Evolutionary conservation across 176 grass and related monocot genomes (phyloP), one percentile per base, ranked within the genome.

Genomic region (sorghum (Sorghum bicolor)): DNA sequence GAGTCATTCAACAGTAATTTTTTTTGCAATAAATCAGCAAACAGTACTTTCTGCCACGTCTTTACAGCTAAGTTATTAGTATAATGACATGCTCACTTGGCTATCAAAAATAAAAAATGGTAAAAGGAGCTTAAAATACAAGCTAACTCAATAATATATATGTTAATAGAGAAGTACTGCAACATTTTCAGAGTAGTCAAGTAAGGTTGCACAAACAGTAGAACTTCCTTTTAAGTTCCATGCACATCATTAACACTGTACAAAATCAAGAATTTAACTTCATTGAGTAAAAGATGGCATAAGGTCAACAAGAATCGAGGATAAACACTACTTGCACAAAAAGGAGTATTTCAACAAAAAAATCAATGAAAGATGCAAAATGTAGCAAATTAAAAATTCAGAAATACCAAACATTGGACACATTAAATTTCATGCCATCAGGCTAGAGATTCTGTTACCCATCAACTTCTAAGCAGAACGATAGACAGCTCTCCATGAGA

Each of bases 371-470:
- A 75, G n/a, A 64, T 38, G 31, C 6, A 50, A 52, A 14, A 41
- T 71, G 65, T 52, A 73, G 33, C 76, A 74, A 80, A 65, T 73
- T 53, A 74, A 52, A 70, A 70, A 70, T 13, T 26, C 67, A 25
- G 10, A 41, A 4, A 70, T 6, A 67, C 8, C 4, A 80, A 12
- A 67, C 71, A 55, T 17, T 22, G 40, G 1, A 77, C 53, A 11
- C 80, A 83, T 53, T 67, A 53, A 79, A 72, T 73, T 78, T 16
- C 60, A 83, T 84, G 55, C 80, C 64, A 88, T 71, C 90, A 89
- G 83, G 76, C 89, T 22, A 55, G 19, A 57, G 50, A 80, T 61
- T 36, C 24, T 30, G 17, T 83, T 76, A 86, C 40, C 8, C 64
- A 86, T 78, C 9, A 62, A 81, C 33, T 84, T 92, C 69, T 80